These are phyloP conservation scores for Xerocomus brunneocitrinus DNA, from an alignment of 768 basidiomycete species.

Conservation along the genomic window DNA sequence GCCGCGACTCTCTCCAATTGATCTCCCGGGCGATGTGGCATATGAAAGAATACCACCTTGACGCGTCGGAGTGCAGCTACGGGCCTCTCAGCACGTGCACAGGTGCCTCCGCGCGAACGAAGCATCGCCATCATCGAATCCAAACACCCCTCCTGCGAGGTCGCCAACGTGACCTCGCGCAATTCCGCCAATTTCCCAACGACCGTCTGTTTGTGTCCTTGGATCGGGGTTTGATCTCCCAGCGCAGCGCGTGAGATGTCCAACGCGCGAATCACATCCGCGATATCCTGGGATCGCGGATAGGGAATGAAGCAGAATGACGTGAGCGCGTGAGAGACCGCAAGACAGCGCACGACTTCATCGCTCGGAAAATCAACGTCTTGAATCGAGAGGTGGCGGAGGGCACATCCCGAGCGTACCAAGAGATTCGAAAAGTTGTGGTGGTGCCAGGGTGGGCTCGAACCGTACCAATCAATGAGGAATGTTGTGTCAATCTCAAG, in stretches of 20 bases:
- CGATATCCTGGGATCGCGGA: slow-evolving; percentile 10
- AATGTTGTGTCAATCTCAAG: slow-evolving; percentile 15
- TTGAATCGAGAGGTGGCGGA: slow-evolving; percentile 12
- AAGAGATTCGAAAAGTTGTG: slow-evolving; percentile 13
- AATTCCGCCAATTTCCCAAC: slow-evolving; percentile 1
- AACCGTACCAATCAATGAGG: background rate
- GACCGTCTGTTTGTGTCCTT: background rate
- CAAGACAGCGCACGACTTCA: slow-evolving; percentile 18
- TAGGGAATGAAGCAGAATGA: slow-evolving; percentile 12
- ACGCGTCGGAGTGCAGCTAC: slow-evolving; percentile 5
- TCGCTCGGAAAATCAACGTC: slow-evolving; percentile 11
- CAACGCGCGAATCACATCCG: slow-evolving; percentile 6
- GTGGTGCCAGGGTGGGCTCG: background rate
- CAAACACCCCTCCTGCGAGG: slow-evolving; percentile 9
- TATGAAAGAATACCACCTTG: slow-evolving; percentile 1
- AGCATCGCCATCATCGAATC: slow-evolving; percentile 9
- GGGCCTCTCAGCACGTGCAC: background rate
- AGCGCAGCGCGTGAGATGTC: background rate
- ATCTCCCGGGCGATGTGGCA: background rate
- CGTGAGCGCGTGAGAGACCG: slow-evolving; percentile 6
- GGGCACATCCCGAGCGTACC: slow-evolving; percentile 12
- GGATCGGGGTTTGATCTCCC: background rate
- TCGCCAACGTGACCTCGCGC: slow-evolving; percentile 14
- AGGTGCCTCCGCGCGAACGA: slow-evolving; percentile 4
- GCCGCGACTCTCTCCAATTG: background rate